Evolutionary conservation across 495 filamentous ascomycete genomes (phyloP), one percentile per base, ranked within the genome.

Genomic region (Xylaria telfairii): DNA sequence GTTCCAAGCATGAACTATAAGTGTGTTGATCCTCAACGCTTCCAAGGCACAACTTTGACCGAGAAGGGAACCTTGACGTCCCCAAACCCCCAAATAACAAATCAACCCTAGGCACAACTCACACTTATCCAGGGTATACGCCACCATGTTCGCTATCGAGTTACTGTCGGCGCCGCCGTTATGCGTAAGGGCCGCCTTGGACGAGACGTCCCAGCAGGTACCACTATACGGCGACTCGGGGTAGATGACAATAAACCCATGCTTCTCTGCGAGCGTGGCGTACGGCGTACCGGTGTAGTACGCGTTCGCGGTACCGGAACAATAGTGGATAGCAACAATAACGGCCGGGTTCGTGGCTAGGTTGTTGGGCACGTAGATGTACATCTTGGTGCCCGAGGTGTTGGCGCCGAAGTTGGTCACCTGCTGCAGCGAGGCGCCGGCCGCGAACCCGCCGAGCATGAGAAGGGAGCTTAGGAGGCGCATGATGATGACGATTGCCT

Each of bases 121-220:
- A 57, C 54, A 89, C 26, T 80, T 79, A 2, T 70, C 57, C 32
- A 87, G 78, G 19, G 86, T 79, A 69, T 82, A 88, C 7, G 68
- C 78, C 9, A 90, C 87, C 88, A 91, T 90, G 75, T 82, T 87
- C 65, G 81, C 84, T 61, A 91, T 89, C n/a, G 83, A 82, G 64
- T 83, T 82, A 71, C 82, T 84, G 76, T 90, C 86, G 42, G 83
- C 84, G 30, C 86, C 86, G 21, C 85, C 86, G 65, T 86, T 76
- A 75, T 86, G 86, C 49, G 81, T 87, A 10, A 90, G 81, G 0
- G 86, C 78, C 34, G 79, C 78, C 4, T 77, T 66, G 5, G 83
- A 86, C 37, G 82, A 82, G 42, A 89, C 85, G 71, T 91, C 88
- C 87, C 87, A 91, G 80, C 88, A 91, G 41, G 75, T 81, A 47